A percentile compares a stretch with the other conserved stretches of the same genome.
These are phyloP conservation scores for Dicorynia guianensis DNA, from an alignment of 306 rosid species.

Conservation along the genomic window DNA sequence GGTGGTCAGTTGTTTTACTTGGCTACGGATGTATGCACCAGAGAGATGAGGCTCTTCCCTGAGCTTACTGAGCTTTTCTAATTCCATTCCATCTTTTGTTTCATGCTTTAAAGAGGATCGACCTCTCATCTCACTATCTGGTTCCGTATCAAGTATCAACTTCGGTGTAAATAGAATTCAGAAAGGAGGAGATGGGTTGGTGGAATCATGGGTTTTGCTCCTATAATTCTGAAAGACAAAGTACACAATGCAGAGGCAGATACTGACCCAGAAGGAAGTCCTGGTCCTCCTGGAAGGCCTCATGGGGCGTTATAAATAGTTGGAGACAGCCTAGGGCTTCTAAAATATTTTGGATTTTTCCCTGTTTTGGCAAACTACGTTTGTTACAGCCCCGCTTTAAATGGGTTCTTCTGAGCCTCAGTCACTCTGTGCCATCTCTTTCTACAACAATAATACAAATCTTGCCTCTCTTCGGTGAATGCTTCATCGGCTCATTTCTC, in stretches of 20 bases:
- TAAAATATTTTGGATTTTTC: constrained; percentile 61
- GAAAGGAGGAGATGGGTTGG: constrained; percentile 53
- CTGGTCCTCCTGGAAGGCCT: constrained; percentile 53
- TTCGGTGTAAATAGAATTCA: constrained; percentile 44
- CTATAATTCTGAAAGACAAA: constrained; percentile 56
- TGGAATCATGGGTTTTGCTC: constrained; percentile 60
- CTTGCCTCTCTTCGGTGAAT: constrained; percentile 33
- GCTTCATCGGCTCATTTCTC: constrained; percentile 18
- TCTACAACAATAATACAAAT: constrained; percentile 28
- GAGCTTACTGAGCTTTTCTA: constrained; percentile 51
- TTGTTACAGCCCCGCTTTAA: constrained; percentile 54
- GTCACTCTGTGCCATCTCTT: constrained; percentile 37
- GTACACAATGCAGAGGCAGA: constrained; percentile 64
- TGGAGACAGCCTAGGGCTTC: constrained; percentile 74
- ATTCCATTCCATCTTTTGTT: constrained; percentile 49
- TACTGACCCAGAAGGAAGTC: constrained; percentile 57
- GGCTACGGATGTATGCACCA: constrained; percentile 70
- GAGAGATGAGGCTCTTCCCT: constrained; percentile 65
- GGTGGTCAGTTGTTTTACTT: constrained; percentile 72
- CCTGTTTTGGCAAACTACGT: constrained; percentile 59
- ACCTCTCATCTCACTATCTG: constrained; percentile 48
- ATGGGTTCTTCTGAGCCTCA: constrained; percentile 47
- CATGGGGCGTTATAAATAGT: constrained; percentile 70
- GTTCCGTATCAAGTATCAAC: constrained; percentile 23
- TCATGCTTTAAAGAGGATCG: constrained; percentile 45